These are phyloP conservation scores for Orychophragmus violaceus DNA, from an alignment of 345 rosid genomes.

Conservation along the genomic window DNA sequence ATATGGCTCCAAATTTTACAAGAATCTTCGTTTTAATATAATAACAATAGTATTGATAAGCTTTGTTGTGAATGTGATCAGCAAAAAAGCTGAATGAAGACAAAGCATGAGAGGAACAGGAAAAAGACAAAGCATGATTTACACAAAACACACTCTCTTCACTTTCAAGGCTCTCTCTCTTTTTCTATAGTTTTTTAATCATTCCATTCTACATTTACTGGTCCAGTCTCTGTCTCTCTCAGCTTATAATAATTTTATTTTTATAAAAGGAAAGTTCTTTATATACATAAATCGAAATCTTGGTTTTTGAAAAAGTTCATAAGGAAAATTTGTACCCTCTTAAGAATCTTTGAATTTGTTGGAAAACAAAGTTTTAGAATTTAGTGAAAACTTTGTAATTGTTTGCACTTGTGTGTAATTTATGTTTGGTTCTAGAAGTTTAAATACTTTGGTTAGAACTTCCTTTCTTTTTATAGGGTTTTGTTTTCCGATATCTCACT, in stretches of 20 bases:
- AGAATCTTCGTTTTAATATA: neutral
- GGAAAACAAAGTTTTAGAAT: neutral
- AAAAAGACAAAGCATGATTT: conserved; percentile 36
- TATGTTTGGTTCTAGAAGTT: too few species aligned
- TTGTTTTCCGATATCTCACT: too few species aligned
- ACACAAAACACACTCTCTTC: conserved; percentile 27
- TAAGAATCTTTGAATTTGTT: conserved; percentile 23
- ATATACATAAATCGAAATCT: too few species aligned
- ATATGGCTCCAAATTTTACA: conserved; percentile 21
- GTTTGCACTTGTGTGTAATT: too few species aligned
- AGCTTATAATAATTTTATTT: neutral
- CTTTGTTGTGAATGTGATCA: conserved; percentile 23
- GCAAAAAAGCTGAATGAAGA: conserved; percentile 32
- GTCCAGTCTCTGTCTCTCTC: conserved; percentile 28
- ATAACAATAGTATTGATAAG: neutral
- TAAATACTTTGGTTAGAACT: too few species aligned
- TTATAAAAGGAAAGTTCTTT: too few species aligned
- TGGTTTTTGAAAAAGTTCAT: too few species aligned
- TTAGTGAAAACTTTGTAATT: conserved; percentile 17
- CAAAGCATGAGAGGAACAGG: conserved; percentile 33
- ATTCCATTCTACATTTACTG: conserved; percentile 22
- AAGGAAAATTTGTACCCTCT: too few species aligned
- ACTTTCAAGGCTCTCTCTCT: conserved; percentile 34
- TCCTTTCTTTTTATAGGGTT: too few species aligned
- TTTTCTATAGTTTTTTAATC: conserved; percentile 26